These are phyloP conservation scores for Byssothecium circinans DNA, from an alignment of 2,329 filamentous ascomycete species.

Conservation along the genomic window DNA sequence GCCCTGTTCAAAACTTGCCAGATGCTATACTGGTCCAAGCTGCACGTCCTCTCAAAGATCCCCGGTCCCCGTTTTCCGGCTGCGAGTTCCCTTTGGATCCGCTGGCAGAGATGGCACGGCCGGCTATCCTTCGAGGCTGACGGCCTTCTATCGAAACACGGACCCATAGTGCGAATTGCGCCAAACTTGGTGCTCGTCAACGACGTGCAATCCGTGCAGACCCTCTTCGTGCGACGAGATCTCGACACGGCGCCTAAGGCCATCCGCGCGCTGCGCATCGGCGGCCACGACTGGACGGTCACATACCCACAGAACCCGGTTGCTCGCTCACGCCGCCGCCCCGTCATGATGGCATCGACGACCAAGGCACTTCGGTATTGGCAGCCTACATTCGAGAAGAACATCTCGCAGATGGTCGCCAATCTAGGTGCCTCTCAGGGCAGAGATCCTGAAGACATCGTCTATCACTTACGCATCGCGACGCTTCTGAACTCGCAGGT, in stretches of 20 bases:
- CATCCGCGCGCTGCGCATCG: slow-evolving; percentile 21
- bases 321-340: slow-evolving; percentile 17
- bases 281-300: slow-evolving; percentile 24
- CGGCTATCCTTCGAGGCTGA: slow-evolving; percentile 21
- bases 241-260: slow-evolving; percentile 22
- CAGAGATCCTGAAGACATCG: slow-evolving; percentile 19
- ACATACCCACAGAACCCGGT: slow-evolving; percentile 24
- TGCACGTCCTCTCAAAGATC: slow-evolving; percentile 17
- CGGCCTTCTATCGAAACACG: slow-evolving; percentile 20
- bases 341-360: slow-evolving; percentile 24
- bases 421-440: slow-evolving; percentile 15
- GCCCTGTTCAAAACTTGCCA: not conserved
- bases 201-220: slow-evolving; percentile 20
- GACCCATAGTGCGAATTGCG: slow-evolving; percentile 21
- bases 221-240: slow-evolving; percentile 19
- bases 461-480: slow-evolving; percentile 22
- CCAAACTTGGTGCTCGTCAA: slow-evolving; percentile 23
- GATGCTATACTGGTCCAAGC: slow-evolving; percentile 14
- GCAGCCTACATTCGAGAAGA: slow-evolving; percentile 15
- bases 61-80: slow-evolving; percentile 23
- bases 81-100: slow-evolving; percentile 19
- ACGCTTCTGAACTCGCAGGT: slow-evolving; percentile 22
- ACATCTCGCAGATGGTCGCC: slow-evolving; percentile 20
- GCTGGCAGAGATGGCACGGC: slow-evolving; percentile 25
- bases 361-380: slow-evolving; percentile 21